phyloP scores from a whole-genome alignment of 352 stramenopile species.

The Globisporangium spinosum region DNA sequence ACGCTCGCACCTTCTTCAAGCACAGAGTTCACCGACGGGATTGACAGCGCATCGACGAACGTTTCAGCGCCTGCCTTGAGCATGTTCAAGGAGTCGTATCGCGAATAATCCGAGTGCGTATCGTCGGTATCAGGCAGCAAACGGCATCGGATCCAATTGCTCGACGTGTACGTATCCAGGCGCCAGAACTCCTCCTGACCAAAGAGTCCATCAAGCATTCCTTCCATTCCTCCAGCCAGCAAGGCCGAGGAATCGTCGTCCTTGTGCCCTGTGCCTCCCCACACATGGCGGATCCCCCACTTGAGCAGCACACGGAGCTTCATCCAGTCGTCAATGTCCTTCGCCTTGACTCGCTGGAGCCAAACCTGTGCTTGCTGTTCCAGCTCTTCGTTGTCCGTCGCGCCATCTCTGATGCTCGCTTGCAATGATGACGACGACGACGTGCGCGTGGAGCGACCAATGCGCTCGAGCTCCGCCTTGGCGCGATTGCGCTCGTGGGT shows the following conservation, averaged over 20 bases:
- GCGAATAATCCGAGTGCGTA: constrained; percentile 43
- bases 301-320: constrained; percentile 72
- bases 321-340: constrained; percentile 87
- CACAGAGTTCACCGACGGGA: constrained; percentile 14
- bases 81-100: constrained; percentile 28
- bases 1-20: constrained; percentile 19
- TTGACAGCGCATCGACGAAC: constrained; percentile 18
- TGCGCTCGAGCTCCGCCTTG: constrained; percentile 60
- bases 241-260: neutral
- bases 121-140: constrained; percentile 77
- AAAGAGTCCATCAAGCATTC: constrained; percentile 32
- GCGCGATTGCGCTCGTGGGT: constrained; percentile 61
- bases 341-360: constrained; percentile 79
- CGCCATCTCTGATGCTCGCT: constrained; percentile 14
- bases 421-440: constrained; percentile 15
- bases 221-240: constrained; percentile 16
- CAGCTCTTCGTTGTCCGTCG: constrained; percentile 21
- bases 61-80: constrained; percentile 21
- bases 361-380: constrained; percentile 59
- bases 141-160: constrained; percentile 84
- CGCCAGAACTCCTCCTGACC: constrained; percentile 75
- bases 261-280: constrained; percentile 25
- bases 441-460: constrained; percentile 57
- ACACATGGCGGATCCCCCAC: constrained; percentile 80
- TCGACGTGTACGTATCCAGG: constrained; percentile 83